phyloP scores from a whole-genome alignment of 2,329 filamentous ascomycete genomes.

The Botrytis galanthina region DNA sequence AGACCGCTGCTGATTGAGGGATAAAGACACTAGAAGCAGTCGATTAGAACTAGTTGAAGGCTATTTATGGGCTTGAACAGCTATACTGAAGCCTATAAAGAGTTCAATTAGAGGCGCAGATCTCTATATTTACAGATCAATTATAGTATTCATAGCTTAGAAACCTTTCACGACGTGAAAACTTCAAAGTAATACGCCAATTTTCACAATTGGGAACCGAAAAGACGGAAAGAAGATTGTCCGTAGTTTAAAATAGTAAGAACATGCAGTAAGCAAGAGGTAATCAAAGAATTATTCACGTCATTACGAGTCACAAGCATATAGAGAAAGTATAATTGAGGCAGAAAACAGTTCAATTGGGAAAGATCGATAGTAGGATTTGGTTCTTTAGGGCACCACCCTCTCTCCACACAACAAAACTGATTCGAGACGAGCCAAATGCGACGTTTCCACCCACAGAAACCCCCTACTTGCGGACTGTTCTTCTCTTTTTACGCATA shows the following conservation, averaged over 20 bases:
- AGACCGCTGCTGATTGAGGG: no score
- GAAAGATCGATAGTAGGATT: neutral
- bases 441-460: neutral
- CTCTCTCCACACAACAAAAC: neutral
- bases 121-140: neutral
- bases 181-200: accelerated
- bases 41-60: neutral
- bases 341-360: neutral
- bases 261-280: neutral
- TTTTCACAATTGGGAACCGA: accelerated
- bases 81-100: accelerated
- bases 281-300: neutral
- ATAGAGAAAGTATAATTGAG: neutral
- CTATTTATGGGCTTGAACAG: neutral
- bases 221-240: neutral
- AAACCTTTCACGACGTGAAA: accelerated
- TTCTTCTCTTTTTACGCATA: neutral
- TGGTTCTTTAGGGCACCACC: neutral
- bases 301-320: neutral
- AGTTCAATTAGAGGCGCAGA: neutral
- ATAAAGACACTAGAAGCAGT: neutral
- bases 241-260: neutral
- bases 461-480: neutral
- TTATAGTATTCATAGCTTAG: neutral
- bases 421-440: neutral